Conservation (phyloP, 2,329 filamentous ascomycete genomes). For the Phyllosticta citriasiana region DNA sequence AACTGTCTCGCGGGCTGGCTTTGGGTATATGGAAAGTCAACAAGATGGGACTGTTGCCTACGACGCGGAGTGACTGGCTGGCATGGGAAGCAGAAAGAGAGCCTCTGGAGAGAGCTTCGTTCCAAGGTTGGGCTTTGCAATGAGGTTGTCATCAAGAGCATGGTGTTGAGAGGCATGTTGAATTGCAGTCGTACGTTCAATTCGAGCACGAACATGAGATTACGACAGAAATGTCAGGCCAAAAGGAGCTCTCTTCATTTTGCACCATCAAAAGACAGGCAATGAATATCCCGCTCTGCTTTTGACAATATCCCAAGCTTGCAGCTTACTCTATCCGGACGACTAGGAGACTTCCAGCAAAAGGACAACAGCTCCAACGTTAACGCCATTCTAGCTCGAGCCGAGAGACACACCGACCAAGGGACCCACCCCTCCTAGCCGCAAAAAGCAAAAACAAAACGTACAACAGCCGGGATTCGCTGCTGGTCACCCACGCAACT, state of each 20-base stretch:
- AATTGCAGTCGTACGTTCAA: not conserved
- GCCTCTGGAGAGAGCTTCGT: conserved; percentile 8
- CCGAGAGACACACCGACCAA: not conserved
- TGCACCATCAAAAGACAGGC: not conserved
- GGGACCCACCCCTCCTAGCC: not conserved
- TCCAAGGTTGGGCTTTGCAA: conserved; percentile 1
- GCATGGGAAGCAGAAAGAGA: conserved; percentile 66
- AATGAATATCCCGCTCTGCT: not conserved
- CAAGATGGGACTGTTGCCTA: conserved; percentile 91
- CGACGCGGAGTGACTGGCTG: conserved; percentile 93
- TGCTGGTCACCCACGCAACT: no score
- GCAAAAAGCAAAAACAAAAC: not conserved
- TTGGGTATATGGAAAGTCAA: conserved; percentile 96
- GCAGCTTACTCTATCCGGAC: not conserved
- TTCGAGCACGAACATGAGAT: not conserved
- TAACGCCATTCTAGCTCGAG: not conserved
- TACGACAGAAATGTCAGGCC: not conserved
- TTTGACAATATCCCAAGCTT: not conserved
- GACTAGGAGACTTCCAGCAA: not conserved
- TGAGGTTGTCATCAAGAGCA: not conserved
- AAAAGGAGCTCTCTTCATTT: not conserved
- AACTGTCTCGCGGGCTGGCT: conserved; percentile 72
- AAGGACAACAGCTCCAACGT: not conserved
- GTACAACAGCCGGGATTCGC: no score
- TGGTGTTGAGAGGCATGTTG: not conserved